These are phyloP conservation scores for Wickerhamomyces ciferrii DNA, from an alignment of 805 yeast genomes.

Conservation along the genomic window DNA sequence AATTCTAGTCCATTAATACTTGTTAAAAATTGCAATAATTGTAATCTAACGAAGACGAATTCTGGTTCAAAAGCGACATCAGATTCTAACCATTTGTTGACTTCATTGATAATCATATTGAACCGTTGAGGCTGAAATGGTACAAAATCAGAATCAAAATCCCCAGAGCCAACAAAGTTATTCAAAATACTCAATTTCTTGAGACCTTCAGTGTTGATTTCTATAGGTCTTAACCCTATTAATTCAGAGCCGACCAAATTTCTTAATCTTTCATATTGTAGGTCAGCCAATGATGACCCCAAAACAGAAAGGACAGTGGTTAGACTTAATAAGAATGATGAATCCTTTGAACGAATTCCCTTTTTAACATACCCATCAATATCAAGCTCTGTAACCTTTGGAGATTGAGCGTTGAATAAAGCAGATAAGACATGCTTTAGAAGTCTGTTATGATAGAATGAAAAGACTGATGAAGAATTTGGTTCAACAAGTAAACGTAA, in stretches of 20 bases:
- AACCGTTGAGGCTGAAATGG: slow-evolving; percentile 61
- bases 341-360: slow-evolving; percentile 28
- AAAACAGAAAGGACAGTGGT: slow-evolving; percentile 30
- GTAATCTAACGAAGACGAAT: slow-evolving; percentile 47
- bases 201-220: slow-evolving; percentile 39
- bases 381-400: slow-evolving; percentile 19
- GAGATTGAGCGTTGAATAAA: slow-evolving; percentile 8
- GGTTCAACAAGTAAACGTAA: slow-evolving; percentile 1
- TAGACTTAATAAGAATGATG: slow-evolving; percentile 14
- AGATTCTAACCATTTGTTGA: slow-evolving; percentile 56
- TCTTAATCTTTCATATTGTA: slow-evolving; percentile 45
- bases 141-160: slow-evolving; percentile 24
- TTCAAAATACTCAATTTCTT: slow-evolving; percentile 42
- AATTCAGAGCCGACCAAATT: slow-evolving; percentile 62
- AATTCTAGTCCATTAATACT: slow-evolving; percentile 14
- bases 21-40: slow-evolving; percentile 40
- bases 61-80: slow-evolving; percentile 54
- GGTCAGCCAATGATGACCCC: slow-evolving; percentile 29
- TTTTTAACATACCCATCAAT: slow-evolving; percentile 29
- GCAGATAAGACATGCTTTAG: slow-evolving; percentile 29
- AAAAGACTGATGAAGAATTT: slow-evolving; percentile 3
- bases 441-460: slow-evolving; percentile 31
- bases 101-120: slow-evolving; percentile 50
- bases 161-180: slow-evolving; percentile 27
- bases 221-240: slow-evolving; percentile 43